Conservation (phyloP, 2,329 filamentous ascomycete genomes). For the Ophiostoma ulmi region DNA sequence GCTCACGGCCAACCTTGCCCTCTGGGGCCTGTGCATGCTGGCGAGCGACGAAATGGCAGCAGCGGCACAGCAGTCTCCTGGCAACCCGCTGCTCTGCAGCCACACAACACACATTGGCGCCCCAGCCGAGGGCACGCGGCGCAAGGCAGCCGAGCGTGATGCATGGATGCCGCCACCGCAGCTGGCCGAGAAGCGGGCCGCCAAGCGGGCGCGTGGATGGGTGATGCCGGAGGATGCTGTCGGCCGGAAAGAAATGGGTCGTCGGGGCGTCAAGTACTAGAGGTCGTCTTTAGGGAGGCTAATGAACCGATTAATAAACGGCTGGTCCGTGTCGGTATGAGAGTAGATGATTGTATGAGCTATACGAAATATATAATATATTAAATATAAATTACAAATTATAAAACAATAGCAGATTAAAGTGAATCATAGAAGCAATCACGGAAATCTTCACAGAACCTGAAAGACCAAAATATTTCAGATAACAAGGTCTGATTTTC, state of each 20-base stretch:
- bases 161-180: constrained; percentile 70
- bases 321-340: constrained; percentile 9
- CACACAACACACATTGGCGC: constrained; percentile 65
- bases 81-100: constrained; percentile 38
- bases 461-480: no score
- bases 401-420: not conserved
- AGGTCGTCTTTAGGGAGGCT: not conserved
- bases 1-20: constrained; percentile 66
- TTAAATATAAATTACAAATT: not conserved
- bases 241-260: constrained; percentile 65
- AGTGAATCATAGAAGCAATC: not conserved
- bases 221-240: constrained; percentile 69
- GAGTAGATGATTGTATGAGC: not conserved
- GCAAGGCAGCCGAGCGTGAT: constrained; percentile 65
- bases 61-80: constrained; percentile 41
- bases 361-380: not conserved
- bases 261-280: constrained; percentile 48
- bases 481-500: no score
- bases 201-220: constrained; percentile 69
- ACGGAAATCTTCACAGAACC: no score
- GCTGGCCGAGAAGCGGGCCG: constrained; percentile 68
- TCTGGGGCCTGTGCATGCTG: constrained; percentile 66
- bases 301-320: constrained; percentile 6
- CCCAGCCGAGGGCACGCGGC: constrained; percentile 65
- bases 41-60: constrained; percentile 33